Base-by-base conservation (phyloP, 2,329 filamentous ascomycete species). In the Blumeria graminis region DNA sequence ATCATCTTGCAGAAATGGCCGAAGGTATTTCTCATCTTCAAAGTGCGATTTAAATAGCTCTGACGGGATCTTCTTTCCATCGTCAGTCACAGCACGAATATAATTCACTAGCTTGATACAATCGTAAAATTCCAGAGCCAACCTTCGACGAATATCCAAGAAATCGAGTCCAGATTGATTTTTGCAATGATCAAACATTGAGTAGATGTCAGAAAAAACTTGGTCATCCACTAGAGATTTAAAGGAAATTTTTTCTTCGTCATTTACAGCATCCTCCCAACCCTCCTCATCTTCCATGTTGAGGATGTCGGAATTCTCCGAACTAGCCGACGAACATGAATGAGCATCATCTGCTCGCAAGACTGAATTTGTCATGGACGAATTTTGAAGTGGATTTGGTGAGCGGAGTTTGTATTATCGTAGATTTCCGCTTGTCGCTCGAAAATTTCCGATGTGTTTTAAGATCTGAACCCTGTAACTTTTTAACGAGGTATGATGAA, bases 1-100 rank as follows among this genome's bases (percentile, higher is more conserved):
- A 67, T 98, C 92, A 62, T 95, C 87, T 58, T 92, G 82, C 7
- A 98, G 70, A 3, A 88, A 81, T 0, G 92, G 92, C 65, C 84
- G 84, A 58, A 98, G 73, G 65, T 81, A 93, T 61, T 76, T 75
- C 60, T 96, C 90, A 59, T 87, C 78, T n/a, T 80, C 74, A 60
- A 95, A 80, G 32, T 80, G 72, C 1, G 72, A 70, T 38, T 71
- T 71, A 2, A 78, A 73, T 57, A 86, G 80, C 46, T 82, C 69
- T 55, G 43, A 57, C 7, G 63, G 67, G 45, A 67, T 63, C 35
- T 60, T 61, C 56, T 72, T 70, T 34, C 73, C 73, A 50, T 65
- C 65, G 56, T 71, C 70, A 33, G 72, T 70, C 59, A 73, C 67
- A 11, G 71, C 68, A 16, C 73, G 72, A 54, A 76, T 65, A 63